phyloP scores from a whole-genome alignment of 1,139 yeast species.

The Yamadazyma trypodendri region DNA sequence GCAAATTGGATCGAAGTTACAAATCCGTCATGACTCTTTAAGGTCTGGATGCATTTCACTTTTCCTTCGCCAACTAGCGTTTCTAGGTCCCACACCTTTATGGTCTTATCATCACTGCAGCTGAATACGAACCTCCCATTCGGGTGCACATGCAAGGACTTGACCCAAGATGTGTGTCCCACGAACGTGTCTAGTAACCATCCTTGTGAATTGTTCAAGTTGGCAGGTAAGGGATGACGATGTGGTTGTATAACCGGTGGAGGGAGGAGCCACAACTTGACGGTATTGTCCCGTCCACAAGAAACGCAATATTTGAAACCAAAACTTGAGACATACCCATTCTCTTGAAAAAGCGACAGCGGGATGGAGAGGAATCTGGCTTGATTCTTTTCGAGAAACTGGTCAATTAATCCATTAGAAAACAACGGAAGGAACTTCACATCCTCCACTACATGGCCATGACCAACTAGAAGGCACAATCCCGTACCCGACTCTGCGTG shows the following conservation, averaged over 20 bases:
- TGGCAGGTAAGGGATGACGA: slow-evolving; percentile 56
- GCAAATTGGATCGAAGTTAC: slow-evolving; percentile 65
- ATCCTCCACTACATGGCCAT: slow-evolving; percentile 80
- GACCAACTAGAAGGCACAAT: slow-evolving; percentile 67
- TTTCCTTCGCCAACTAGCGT: slow-evolving; percentile 42
- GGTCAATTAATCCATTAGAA: slow-evolving; percentile 52
- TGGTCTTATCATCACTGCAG: slow-evolving; percentile 76
- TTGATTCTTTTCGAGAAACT: slow-evolving; percentile 35
- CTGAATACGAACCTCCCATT: slow-evolving; percentile 69
- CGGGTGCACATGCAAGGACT: slow-evolving; percentile 69
- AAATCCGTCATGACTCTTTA: slow-evolving; percentile 69
- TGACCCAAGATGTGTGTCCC: slow-evolving; percentile 91
- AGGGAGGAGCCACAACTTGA: slow-evolving; percentile 77
- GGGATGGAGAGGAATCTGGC: slow-evolving; percentile 36
- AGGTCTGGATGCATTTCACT: slow-evolving; percentile 48
- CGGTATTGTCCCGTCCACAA: slow-evolving; percentile 76
- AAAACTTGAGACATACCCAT: slow-evolving; percentile 30
- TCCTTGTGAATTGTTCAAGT: slow-evolving; percentile 55
- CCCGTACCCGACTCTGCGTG: slow-evolving; percentile 68
- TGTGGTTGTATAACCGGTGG: slow-evolving; percentile 56
- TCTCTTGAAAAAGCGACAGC: slow-evolving; percentile 27
- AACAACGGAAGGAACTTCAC: slow-evolving; percentile 63
- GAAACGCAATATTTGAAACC: slow-evolving; percentile 73
- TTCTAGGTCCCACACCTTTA: slow-evolving; percentile 76
- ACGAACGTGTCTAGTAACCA: slow-evolving; percentile 51